Conservation (phyloP, 108 stramenopile genomes). For the Skeletonema costatum region DNA sequence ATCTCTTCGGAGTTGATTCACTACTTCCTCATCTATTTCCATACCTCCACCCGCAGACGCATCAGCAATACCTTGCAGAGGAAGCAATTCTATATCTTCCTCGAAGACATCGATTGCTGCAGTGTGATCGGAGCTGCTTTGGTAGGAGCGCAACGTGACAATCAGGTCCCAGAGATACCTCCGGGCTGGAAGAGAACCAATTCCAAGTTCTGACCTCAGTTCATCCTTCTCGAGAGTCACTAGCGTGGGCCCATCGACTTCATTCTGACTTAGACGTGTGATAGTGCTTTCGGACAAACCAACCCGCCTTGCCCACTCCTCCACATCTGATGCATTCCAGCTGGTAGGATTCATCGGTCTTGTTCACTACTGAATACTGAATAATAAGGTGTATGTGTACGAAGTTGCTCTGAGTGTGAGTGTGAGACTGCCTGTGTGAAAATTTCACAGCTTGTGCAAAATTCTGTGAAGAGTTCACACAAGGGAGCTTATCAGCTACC, state of each 20-base stretch:
- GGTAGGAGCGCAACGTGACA: slow-evolving; percentile 22
- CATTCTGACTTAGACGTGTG: slow-evolving; percentile 26
- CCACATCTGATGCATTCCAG: slow-evolving; percentile 46
- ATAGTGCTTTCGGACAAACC: slow-evolving; percentile 27
- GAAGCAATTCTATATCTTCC: slow-evolving; percentile 44
- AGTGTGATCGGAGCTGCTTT: slow-evolving; percentile 24
- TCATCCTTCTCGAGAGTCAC: slow-evolving; percentile 48
- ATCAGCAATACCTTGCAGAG: not conserved
- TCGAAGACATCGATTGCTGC: slow-evolving; percentile 37
- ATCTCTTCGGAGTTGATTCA: slow-evolving; percentile 13
- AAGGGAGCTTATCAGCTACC: no score
- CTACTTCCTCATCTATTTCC: slow-evolving; percentile 3
- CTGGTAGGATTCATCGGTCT: slow-evolving; percentile 21
- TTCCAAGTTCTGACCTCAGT: slow-evolving; percentile 47
- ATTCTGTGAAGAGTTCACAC: no score
- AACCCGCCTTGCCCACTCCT: slow-evolving; percentile 40
- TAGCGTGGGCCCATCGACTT: slow-evolving; percentile 59
- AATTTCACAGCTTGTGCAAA: no score
- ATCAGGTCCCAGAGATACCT: slow-evolving; percentile 57
- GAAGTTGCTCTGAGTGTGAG: no score
- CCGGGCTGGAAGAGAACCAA: slow-evolving; percentile 46
- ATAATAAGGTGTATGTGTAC: no score
- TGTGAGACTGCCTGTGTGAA: no score
- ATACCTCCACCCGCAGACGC: slow-evolving; percentile 9
- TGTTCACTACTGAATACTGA: no score